phyloP scores from a whole-genome alignment of 106 monocot species.

The Narthecium ossifragum region DNA sequence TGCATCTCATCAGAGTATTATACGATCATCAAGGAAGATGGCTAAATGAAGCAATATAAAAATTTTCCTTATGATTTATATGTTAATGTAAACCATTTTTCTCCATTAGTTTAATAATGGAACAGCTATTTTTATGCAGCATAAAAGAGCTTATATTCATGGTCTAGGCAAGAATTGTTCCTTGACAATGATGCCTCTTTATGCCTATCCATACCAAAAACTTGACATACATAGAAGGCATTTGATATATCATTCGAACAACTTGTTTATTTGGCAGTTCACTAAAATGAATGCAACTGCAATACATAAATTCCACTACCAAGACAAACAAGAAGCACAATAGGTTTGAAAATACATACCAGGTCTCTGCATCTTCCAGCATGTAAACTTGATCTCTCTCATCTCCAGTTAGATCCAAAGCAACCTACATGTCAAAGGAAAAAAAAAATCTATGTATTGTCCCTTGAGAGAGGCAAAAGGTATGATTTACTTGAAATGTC shows the following conservation, averaged over 20 bases:
- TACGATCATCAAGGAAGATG: too few relatives aligned
- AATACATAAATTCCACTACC: background rate
- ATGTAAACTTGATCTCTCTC: constrained; percentile 58
- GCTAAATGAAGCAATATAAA: too few relatives aligned
- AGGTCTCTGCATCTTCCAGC: constrained; percentile 34
- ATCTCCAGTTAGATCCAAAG: constrained; percentile 75
- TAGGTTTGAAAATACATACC: constrained; percentile 32
- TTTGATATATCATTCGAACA: background rate
- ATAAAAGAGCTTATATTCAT: too few relatives aligned
- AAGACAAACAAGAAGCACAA: too few relatives aligned
- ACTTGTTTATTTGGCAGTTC: background rate
- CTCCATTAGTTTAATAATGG: too few relatives aligned
- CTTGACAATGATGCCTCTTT: background rate
- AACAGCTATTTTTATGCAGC: too few relatives aligned
- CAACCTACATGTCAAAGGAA: constrained; percentile 44
- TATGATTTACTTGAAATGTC: background rate
- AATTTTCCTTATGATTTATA: too few relatives aligned
- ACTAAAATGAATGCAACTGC: background rate
- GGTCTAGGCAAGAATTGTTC: background rate
- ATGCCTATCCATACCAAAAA: background rate
- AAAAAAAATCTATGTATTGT: background rate
- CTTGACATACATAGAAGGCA: background rate
- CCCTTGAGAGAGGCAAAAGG: background rate
- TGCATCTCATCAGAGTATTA: too few relatives aligned
- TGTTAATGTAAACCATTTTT: too few relatives aligned